A percentile compares a stretch with the other conserved stretches of the same genome.
These are phyloP conservation scores for Geotrichum cucujoidarum DNA, from an alignment of 1,139 yeast genomes.

Conservation along the genomic window DNA sequence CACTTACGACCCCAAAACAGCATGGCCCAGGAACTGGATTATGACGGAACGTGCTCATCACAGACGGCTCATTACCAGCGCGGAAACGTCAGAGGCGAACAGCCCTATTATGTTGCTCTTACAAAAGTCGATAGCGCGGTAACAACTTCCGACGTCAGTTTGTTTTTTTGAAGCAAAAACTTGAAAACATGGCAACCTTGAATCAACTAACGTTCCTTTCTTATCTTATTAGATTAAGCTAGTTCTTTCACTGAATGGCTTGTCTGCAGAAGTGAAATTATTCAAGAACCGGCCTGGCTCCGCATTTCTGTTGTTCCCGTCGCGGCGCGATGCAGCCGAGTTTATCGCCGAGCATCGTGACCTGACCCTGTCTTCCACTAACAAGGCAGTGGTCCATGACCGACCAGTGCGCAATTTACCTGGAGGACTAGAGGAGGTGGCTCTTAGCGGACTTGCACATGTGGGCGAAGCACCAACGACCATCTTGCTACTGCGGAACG, in stretches of 20 bases:
- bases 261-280: constrained; percentile 2
- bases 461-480: constrained; percentile 17
- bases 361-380: background rate
- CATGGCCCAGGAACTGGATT: constrained; percentile 11
- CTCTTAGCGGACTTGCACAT: constrained; percentile 9
- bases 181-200: background rate
- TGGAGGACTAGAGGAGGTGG: constrained; percentile 1
- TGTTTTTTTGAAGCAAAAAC: background rate
- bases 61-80: background rate
- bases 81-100: background rate
- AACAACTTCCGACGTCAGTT: constrained; percentile 9
- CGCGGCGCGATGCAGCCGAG: background rate
- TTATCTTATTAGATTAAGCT: constrained; percentile 4
- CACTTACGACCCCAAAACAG: background rate
- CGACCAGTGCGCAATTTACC: constrained; percentile 5
- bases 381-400: constrained; percentile 1
- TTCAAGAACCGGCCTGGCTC: constrained; percentile 6
- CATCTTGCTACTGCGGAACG: constrained; percentile 13
- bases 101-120: constrained; percentile 5
- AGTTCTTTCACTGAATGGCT: constrained; percentile 5
- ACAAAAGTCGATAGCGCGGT: constrained; percentile 8
- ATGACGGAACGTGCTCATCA: constrained; percentile 8
- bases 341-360: constrained; percentile 2
- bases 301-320: constrained; percentile 3
- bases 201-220: background rate